Conservation (phyloP, 2,329 filamentous ascomycete species). For the Neocucurbitaria cava region DNA sequence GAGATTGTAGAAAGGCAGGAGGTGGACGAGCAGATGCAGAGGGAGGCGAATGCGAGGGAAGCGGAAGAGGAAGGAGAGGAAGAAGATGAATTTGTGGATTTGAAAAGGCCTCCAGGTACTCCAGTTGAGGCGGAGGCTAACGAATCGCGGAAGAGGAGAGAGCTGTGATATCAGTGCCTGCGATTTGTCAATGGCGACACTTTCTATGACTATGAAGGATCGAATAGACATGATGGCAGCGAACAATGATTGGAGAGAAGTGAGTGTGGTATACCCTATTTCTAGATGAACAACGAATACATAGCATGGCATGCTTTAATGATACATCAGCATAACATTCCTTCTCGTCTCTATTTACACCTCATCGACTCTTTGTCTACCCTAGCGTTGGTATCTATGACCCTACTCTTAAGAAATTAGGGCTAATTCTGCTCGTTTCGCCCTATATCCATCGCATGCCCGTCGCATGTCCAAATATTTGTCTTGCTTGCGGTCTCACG, state of each 20-base stretch:
- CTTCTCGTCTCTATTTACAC: no score
- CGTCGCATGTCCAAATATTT: no score
- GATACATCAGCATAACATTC: neutral
- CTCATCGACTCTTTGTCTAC: no score
- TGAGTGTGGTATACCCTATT: neutral
- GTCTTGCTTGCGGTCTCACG: no score
- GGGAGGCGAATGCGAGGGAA: constrained; percentile 20
- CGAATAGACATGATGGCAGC: no score
- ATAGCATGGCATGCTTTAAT: neutral
- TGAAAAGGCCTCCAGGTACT: constrained; percentile 16
- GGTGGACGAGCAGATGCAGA: constrained; percentile 30
- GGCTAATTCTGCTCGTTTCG: no score
- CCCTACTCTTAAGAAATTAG: no score
- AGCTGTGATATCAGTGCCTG: constrained; percentile 9
- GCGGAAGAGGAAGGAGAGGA: constrained; percentile 5
- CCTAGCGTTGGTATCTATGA: no score
- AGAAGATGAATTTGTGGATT: constrained; percentile 25
- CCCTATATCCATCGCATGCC: no score
- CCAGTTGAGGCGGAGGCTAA: constrained; percentile 9
- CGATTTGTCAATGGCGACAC: neutral
- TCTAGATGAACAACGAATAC: neutral
- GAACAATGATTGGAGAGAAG: neutral
- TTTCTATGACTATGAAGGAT: neutral
- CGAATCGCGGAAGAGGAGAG: constrained; percentile 19
- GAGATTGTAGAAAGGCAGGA: constrained; percentile 39